Evolutionary conservation across 352 stramenopile species (phyloP).

Genomic region (Nothophytophthora sp.): DNA sequence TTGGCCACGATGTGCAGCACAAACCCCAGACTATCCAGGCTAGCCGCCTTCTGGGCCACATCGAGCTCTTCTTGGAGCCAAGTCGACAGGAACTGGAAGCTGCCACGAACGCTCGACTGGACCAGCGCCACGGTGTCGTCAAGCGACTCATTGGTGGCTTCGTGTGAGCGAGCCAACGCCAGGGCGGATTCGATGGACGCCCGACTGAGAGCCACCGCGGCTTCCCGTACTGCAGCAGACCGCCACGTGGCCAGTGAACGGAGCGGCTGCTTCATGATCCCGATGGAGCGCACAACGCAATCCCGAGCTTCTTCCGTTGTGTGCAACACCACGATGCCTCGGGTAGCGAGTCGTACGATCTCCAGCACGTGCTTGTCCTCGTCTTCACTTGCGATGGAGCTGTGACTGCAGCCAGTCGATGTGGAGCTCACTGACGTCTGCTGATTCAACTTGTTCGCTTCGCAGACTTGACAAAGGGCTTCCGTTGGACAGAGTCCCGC

Average conservation of each 20-base stretch:
- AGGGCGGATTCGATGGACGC: conserved; percentile 43
- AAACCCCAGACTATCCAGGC: conserved; percentile 21
- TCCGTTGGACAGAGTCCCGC: conserved; percentile 46
- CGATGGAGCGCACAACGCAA: conserved; percentile 35
- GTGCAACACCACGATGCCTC: conserved; percentile 53
- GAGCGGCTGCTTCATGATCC: conserved; percentile 37
- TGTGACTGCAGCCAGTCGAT: conserved; percentile 4
- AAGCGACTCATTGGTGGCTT: conserved; percentile 1
- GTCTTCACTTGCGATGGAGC: conserved; percentile 18
- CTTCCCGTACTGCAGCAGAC: conserved; percentile 29
- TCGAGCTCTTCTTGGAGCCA: conserved; percentile 46
- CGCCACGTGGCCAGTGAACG: conserved; percentile 22
- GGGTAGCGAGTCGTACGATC: conserved; percentile 44
- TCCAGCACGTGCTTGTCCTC: conserved; percentile 34
- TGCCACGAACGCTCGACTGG: conserved; percentile 24
- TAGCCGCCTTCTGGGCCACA: conserved; percentile 16
- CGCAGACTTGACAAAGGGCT: conserved; percentile 41
- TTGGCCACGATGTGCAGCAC: conserved; percentile 43
- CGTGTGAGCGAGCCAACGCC: conserved; percentile 37
- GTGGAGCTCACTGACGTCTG: conserved; percentile 23
- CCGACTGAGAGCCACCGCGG: conserved; percentile 35
- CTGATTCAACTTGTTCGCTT: conserved; percentile 31
- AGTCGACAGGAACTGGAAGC: conserved; percentile 32
- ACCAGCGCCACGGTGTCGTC: conserved; percentile 13
- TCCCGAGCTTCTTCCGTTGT: conserved; percentile 37